These are phyloP conservation scores for Durio zibethinus DNA, from an alignment of 345 rosid species.

Conservation along the genomic window DNA sequence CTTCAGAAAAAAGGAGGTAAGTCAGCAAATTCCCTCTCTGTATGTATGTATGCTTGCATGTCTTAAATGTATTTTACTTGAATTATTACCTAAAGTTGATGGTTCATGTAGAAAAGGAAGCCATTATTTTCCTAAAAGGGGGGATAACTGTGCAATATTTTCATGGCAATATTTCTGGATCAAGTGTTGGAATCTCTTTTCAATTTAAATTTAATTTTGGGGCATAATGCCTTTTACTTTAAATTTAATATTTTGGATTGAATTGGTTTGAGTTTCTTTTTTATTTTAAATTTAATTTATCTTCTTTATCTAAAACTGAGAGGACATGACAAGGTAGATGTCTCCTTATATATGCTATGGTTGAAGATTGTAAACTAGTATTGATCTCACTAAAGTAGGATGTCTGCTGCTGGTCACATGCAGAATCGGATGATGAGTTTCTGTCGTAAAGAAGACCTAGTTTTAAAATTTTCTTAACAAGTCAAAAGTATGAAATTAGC, in stretches of 20 bases:
- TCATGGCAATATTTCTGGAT: background rate
- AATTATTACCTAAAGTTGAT: background rate
- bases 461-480: background rate
- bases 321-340: background rate
- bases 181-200: background rate
- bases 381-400: background rate
- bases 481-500: background rate
- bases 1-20: constrained; percentile 92
- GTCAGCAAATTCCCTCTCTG: constrained; percentile 6
- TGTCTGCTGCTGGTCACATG: background rate
- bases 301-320: background rate
- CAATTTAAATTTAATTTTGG: background rate
- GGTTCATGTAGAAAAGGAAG: background rate
- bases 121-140: background rate
- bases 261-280: background rate
- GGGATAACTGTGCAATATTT: background rate
- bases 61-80: background rate
- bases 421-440: background rate
- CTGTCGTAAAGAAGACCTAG: background rate
- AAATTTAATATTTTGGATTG: background rate
- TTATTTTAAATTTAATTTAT: background rate
- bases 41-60: background rate
- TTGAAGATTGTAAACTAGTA: background rate
- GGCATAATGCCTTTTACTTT: background rate
- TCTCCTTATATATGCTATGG: background rate